These are phyloP conservation scores for Trebouxia sp. DNA, from an alignment of 139 green algal genomes.

Conservation along the genomic window DNA sequence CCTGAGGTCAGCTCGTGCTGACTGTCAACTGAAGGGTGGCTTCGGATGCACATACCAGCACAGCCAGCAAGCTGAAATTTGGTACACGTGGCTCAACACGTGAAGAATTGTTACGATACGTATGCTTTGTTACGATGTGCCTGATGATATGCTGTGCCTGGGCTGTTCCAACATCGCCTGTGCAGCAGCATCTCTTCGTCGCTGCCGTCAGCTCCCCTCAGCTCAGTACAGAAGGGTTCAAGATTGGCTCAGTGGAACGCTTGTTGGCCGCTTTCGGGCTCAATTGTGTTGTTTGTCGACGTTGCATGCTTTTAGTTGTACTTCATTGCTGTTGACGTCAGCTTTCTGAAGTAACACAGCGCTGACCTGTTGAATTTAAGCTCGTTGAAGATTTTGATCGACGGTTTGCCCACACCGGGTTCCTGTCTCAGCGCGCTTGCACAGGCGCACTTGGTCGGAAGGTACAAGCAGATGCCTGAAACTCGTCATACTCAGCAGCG, in stretches of 20 bases:
- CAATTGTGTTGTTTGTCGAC: background rate
- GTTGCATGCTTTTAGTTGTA: background rate
- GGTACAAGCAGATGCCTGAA: slow-evolving; percentile 20
- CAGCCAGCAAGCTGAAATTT: background rate
- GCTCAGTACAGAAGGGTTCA: background rate
- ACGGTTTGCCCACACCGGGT: background rate
- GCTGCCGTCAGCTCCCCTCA: background rate
- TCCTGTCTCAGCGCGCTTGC: background rate
- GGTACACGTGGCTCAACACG: background rate
- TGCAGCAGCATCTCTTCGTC: background rate
- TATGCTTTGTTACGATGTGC: background rate
- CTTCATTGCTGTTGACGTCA: background rate
- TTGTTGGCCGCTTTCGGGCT: background rate
- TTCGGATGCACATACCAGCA: too few relatives aligned
- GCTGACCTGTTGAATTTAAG: too few relatives aligned
- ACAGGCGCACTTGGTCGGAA: background rate
- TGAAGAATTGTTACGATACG: background rate
- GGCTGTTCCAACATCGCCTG: too few relatives aligned
- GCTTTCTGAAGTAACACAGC: background rate
- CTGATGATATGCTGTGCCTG: too few relatives aligned
- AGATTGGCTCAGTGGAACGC: too few relatives aligned
- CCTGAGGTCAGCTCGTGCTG: background rate
- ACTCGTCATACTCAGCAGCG: slow-evolving; percentile 10
- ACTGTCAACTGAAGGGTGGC: too few relatives aligned
- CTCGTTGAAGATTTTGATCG: too few relatives aligned